Evolutionary conservation across 1,139 yeast species (phyloP), one percentile per base, ranked within the genome.

Genomic region (Hemisphaericaspora lyxosophila): DNA sequence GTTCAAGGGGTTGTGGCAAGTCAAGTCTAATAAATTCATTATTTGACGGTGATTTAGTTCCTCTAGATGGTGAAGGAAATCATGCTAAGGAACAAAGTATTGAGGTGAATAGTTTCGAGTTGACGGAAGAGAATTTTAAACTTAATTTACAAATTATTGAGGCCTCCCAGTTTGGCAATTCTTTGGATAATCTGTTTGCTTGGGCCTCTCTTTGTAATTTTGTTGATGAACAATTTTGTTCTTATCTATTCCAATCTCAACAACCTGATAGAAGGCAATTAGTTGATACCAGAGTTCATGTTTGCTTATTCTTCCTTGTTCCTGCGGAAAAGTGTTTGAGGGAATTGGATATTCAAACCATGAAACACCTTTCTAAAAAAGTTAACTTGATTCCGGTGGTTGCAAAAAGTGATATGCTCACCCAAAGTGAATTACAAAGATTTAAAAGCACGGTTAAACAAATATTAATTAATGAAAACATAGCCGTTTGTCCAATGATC

Each of bases 321-420:
- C 86, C 94, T 0, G 65, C 74, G 8, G 72, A 74, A 8, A 67
- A 70, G 28, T 75, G 79, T 1, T 56, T 85, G 39, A 59, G 72
- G 5, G 75, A 79, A 1, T 59, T 83, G 35, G 96, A 88, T 59
- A 68, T 85, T 41, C 69, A 67, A 36, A 85, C 89, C 36, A 86
- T 92, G 95, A 85, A 85, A 64, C 80, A 85, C 51, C 74, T 94
- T 42, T 80, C 92, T 35, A 78, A 94, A 12, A 78, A 97, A 46
- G 97, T 90, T 43, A 92, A 92, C 62, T 78, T 92, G 62, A 86
- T 92, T 46, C 99, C 99, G 2, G 85, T 92, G 38, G 88, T 92
- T 62, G 95, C 97, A 42, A 86, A 86, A 55, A 78, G 89, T 17
- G 96, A 88, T 59, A 75, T 82, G 1, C 71, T 83, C 46, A 77